A percentile compares a stretch with the other conserved stretches of the same genome.
Evolutionary conservation across 176 grass and related monocot species (phyloP).

Genomic region (Phyllostachys edulis): DNA sequence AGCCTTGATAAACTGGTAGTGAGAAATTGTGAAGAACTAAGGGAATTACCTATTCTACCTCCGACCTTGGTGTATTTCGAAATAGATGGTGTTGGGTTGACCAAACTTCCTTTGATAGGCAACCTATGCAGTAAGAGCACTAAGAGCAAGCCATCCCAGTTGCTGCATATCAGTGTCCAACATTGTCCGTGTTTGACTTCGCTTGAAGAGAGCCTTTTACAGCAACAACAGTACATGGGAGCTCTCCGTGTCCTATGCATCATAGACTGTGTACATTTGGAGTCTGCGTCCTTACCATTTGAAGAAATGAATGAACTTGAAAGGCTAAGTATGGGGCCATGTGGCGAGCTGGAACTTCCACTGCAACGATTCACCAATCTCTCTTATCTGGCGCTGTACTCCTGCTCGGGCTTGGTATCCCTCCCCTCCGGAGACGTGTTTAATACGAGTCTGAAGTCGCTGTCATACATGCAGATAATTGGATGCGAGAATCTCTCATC

Average conservation of each 20-base stretch:
- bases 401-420: neutral
- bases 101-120: neutral
- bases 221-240: neutral
- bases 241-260: fast-evolving
- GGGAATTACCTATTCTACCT: neutral
- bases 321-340: fast-evolving
- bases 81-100: neutral
- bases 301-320: neutral
- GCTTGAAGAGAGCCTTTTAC: neutral
- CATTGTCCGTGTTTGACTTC: neutral
- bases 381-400: fast-evolving
- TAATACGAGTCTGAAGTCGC: neutral
- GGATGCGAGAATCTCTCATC: neutral
- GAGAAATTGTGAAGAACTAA: neutral
- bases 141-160: neutral
- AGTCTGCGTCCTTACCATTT: neutral
- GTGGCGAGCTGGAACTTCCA: neutral
- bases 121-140: neutral
- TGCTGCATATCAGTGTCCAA: fast-evolving
- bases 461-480: fast-evolving
- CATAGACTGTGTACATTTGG: neutral
- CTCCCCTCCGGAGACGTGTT: neutral
- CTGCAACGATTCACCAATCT: slow-evolving; percentile 4
- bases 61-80: neutral
- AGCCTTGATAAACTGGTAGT: neutral